phyloP scores from a whole-genome alignment of 2,329 filamentous ascomycete genomes.

The Stagonosporopsis rhizophila region DNA sequence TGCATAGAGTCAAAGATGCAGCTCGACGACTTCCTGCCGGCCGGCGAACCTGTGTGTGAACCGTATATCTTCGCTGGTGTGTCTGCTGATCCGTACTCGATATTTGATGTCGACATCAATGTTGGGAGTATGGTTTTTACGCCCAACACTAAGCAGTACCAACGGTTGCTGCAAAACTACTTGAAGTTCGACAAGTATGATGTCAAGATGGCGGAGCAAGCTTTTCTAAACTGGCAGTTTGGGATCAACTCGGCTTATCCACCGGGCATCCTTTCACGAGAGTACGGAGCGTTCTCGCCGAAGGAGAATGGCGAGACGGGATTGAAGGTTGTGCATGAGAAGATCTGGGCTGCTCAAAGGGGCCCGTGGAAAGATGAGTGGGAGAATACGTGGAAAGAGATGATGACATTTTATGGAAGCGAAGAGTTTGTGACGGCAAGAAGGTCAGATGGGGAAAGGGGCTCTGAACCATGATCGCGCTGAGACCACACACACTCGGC shows the following conservation, averaged over 20 bases:
- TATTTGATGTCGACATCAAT: constrained; percentile 33
- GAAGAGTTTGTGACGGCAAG: constrained; percentile 28
- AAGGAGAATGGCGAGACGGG: constrained; percentile 31
- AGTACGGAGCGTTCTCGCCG: constrained; percentile 41
- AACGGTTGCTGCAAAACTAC: constrained; percentile 43
- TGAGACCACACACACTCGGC: no score
- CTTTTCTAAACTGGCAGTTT: constrained; percentile 47
- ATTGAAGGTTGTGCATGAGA: constrained; percentile 47
- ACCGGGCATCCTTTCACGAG: constrained; percentile 28
- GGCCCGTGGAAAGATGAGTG: constrained; percentile 38
- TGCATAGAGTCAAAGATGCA: constrained; percentile 34
- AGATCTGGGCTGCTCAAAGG: constrained; percentile 36
- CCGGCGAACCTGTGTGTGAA: constrained; percentile 36
- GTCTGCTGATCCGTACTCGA: constrained; percentile 17
- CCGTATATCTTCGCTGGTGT: constrained; percentile 40
- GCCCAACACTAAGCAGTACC: constrained; percentile 39
- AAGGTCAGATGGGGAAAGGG: constrained; percentile 14
- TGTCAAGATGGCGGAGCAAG: constrained; percentile 43
- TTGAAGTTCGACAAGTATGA: constrained; percentile 41
- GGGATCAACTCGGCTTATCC: constrained; percentile 38
- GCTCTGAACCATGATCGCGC: neutral
- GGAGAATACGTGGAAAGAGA: constrained; percentile 33
- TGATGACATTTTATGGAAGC: constrained; percentile 36
- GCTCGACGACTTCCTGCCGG: constrained; percentile 34
- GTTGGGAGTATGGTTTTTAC: constrained; percentile 44